Evolutionary conservation across 2,329 filamentous ascomycete genomes (phyloP).

Genomic region (Stagonosporopsis chrysanthemi): DNA sequence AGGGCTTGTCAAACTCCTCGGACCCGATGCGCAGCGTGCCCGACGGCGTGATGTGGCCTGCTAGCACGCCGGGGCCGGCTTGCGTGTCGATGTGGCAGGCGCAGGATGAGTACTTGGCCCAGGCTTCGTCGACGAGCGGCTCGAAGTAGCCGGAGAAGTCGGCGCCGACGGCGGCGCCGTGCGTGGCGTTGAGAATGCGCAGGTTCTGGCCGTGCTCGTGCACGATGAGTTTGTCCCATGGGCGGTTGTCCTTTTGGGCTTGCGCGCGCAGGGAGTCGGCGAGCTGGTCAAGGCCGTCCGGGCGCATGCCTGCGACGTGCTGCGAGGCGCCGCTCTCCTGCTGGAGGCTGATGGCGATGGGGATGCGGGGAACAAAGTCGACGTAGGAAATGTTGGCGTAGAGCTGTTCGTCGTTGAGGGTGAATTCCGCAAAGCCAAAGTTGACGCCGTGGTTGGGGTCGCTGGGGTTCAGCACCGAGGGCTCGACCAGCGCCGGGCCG

Average conservation of each 20-base stretch:
- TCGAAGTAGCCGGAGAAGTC: conserved; percentile 16
- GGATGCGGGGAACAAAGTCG: conserved; percentile 13
- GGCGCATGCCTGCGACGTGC: conserved; percentile 11
- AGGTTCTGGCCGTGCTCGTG: conserved; percentile 5
- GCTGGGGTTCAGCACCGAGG: conserved; percentile 14
- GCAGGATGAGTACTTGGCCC: conserved; percentile 10
- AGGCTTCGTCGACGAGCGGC: conserved; percentile 15
- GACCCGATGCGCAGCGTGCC: conserved; percentile 10
- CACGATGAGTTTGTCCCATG: conserved; percentile 16
- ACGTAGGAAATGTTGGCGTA: conserved; percentile 18
- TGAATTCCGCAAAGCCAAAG: conserved; percentile 18
- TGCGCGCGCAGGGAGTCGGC: conserved; percentile 10
- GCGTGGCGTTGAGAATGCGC: conserved; percentile 12
- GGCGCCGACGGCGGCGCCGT: conserved; percentile 15
- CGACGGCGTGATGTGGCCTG: conserved; percentile 5
- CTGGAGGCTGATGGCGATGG: conserved; percentile 13
- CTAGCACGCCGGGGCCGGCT: conserved; percentile 6
- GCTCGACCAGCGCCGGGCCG: conserved; percentile 15
- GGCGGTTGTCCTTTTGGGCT: conserved; percentile 11
- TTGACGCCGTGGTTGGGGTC: conserved; percentile 14
- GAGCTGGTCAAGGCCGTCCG: conserved; percentile 11
- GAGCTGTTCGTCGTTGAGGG: conserved; percentile 11
- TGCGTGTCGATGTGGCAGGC: conserved; percentile 14
- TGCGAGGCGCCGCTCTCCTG: conserved; percentile 5
- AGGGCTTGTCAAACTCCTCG: conserved; percentile 14